Evolutionary conservation across 768 basidiomycete genomes (phyloP), one percentile per base, ranked within the genome.

Genomic region (Candolleomyces efflorescens): DNA sequence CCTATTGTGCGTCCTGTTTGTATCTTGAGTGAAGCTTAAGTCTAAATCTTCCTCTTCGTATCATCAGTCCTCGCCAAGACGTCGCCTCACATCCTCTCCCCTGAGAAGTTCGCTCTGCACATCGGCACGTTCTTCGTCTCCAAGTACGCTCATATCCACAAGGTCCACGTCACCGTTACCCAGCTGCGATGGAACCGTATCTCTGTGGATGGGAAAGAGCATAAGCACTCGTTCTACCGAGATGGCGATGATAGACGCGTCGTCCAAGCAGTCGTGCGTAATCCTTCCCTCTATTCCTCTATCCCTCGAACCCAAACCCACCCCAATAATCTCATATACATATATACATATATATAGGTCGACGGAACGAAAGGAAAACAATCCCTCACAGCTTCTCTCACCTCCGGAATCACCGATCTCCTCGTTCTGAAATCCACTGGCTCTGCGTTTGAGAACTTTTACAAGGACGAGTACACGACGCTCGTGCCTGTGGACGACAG

Each of bases 381-480:
- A 63, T 78, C 80, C 53, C 67, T 91, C 41, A 70, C 75, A 5
- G 93, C 82, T 5, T 82, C 68, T 11, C 82, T 94, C 11, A 79
- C 80, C 0, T 76, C 84, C 12, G 94, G 94, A 0, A 72, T 95
- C 37, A 74, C 77, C n/a, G 94, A 92, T 69, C 77, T 97, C 24
- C 77, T 95, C 18, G 94, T 97, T 13, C 82, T 98, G 65, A 98
- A 98, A 73, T 84, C 90, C 36, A 86, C 89, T 3, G 95, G 92
- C 12, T 94, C 92, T 0, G 82, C 87, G 0, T 98, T 98, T 68
- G 79, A 86, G 55, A 78, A 81, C 24, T 98, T 94, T 71, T 68
- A 89, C 50, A 80, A 83, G 2, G 94, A 96, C 70, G 90, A 94
- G 65, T 92, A 85, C 72, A 94, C 94, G n/a, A 94, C 92, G 1